Base-by-base conservation (phyloP, 2,329 filamentous ascomycete species). In the Chlorencoelia australis region DNA sequence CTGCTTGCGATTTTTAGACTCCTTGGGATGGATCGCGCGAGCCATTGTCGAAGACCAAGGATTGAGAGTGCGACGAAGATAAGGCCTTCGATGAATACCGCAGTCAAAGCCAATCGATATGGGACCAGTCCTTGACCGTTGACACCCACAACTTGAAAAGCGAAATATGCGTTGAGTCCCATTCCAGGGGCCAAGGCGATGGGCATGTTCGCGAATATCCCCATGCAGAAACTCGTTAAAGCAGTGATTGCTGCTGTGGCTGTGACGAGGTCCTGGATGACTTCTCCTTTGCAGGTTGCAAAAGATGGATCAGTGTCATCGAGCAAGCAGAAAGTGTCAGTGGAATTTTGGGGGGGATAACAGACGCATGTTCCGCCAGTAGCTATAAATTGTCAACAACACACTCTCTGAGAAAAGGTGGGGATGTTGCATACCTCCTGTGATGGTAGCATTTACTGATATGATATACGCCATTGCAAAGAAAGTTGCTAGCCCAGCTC, bases 1-100 rank as follows among this genome's bases (percentile, higher is more conserved):
- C 83, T 82, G 11, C 82, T 89, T 10, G 85, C 85, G 37, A 91
- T 75, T 61, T 93, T 94, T 63, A 94, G 88, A 37, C 80, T 86
- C 26, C 75, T 71, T 1, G 86, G 86, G 44, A 93, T 86, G 28
- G 82, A 79, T 47, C 84, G 76, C 13, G 86, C 86, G 17, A 94
- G 73, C 85, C 85, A 93, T 57, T 93, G 86, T 10, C 86, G 79
- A 63, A 94, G 71, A 24, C 86, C 86, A 35, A 88, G 67, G 22
- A 93, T 57, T 2, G 86, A 86, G 26, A 94, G 69, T 2, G 65
- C 82, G 33, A 93, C 74, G 61, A 94, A 94, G 43, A 93, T 78
- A 58, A 82, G 83, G 24, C 86, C 86, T 59, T 94, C 86, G 10
- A 91, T 79, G 55, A 94, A 93, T 47, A 91, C 86, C 36, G 86